Evolutionary conservation across 805 yeast genomes (phyloP), one percentile per base, ranked within the genome.

Genomic region (Ogataea minuta): DNA sequence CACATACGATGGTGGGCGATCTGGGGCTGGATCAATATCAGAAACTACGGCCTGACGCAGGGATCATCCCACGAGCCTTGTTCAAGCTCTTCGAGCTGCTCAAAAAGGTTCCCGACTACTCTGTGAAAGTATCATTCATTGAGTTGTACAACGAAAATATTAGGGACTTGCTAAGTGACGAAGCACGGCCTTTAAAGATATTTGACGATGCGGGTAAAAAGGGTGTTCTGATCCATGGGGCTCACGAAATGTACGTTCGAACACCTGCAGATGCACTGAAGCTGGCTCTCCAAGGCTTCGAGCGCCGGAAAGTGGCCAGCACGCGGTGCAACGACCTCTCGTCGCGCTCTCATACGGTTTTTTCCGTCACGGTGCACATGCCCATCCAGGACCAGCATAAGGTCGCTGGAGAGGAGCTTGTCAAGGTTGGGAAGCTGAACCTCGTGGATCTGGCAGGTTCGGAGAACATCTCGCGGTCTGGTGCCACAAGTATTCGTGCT

Each of bases 381-480:
- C 77, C 74, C 38, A 73, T 71, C 45, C 63, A 65, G 20, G 69
- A 70, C 34, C 66, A 73, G 2, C 54, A 67, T 2, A 44, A 47
- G 39, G 36, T 35, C 23, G 48, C 46, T 13, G 71, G 74, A 2
- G 76, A 74, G 52, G 80, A 76, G 40, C 50, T 67, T 16, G 71
- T 72, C 44, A 66, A 79, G 47, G 63, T 69, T 28, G 81, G 88
- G 5, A 87, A 86, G 54, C 72, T 87, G 57, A 84, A 86, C 53
- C 63, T 87, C 23, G 96, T 89, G 6, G 96, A 89, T 63, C 70
- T 89, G 48, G 97, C 96, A 0, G 96, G 96, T 0, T 84, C 93
- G 6, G 96, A 90, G 58, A 88, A 88, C 57, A 81, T 90, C 40
- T 77, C 69, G 47, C 69, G 86, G 51, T 84, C 95, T 0, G 96